These are phyloP conservation scores for Mycosarcoma maydis DNA, from an alignment of 1,284 basidiomycete species.

Conservation along the genomic window DNA sequence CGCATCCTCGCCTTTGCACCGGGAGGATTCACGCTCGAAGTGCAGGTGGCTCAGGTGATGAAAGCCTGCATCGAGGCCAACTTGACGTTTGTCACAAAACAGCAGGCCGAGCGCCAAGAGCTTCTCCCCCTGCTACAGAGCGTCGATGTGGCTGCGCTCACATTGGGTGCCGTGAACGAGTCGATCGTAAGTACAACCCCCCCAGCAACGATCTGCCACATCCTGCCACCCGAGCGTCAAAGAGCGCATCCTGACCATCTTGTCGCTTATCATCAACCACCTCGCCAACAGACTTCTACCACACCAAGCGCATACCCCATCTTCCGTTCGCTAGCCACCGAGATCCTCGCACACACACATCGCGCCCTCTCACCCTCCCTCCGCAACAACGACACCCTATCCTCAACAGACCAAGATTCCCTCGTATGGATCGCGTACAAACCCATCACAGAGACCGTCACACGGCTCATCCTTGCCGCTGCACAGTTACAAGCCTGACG, in stretches of 20 bases:
- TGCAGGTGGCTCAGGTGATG: slow-evolving; percentile 10
- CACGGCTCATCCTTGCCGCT: slow-evolving; percentile 26
- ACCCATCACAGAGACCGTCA: slow-evolving; percentile 24
- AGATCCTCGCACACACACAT: slow-evolving; percentile 15
- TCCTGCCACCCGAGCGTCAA: not conserved
- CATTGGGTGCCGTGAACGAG: slow-evolving; percentile 19
- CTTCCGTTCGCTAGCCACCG: slow-evolving; percentile 23
- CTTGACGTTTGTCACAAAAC: not conserved
- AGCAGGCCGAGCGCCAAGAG: not conserved
- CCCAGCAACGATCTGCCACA: too few species aligned
- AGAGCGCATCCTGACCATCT: too few species aligned
- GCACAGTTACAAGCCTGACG: slow-evolving; percentile 20
- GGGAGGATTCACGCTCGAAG: slow-evolving; percentile 15
- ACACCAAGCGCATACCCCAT: slow-evolving; percentile 24
- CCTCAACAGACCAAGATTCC: not conserved
- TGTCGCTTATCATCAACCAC: too few species aligned
- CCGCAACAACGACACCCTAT: not conserved
- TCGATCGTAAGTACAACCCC: slow-evolving; percentile 6
- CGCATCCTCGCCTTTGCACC: slow-evolving; percentile 6
- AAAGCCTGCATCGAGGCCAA: slow-evolving; percentile 25
- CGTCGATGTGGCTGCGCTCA: slow-evolving; percentile 14
- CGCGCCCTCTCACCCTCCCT: not conserved
- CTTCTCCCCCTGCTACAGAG: not conserved
- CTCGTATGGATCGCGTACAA: slow-evolving; percentile 21
- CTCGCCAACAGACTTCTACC: slow-evolving; percentile 8